Evolutionary conservation across 495 filamentous ascomycete genomes (phyloP).

Genomic region (Aspergillus panamensis): DNA sequence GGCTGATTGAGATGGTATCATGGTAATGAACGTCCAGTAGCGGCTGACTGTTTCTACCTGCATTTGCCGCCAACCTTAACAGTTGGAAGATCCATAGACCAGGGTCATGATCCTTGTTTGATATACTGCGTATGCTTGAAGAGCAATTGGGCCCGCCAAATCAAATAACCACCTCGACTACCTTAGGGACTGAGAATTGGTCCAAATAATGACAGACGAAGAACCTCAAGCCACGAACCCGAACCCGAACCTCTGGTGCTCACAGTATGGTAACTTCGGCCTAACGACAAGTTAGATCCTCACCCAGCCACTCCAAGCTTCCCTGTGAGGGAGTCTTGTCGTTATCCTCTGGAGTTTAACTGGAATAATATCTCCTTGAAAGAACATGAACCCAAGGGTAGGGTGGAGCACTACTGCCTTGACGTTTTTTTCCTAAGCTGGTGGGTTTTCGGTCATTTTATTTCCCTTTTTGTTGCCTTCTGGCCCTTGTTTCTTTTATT

Average conservation of each 20-base stretch:
- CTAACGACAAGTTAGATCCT: constrained; percentile 17
- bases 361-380: constrained; percentile 3
- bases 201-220: constrained; percentile 1
- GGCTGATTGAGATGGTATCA: too few species aligned
- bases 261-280: constrained; percentile 21
- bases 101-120: not conserved
- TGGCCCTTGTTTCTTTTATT: not conserved
- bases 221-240: constrained; percentile 16
- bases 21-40: too few species aligned
- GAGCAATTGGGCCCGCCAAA: not conserved
- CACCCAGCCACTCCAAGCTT: constrained; percentile 9
- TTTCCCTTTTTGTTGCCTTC: not conserved
- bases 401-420: not conserved
- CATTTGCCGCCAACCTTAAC: not conserved
- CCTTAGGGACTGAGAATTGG: not conserved
- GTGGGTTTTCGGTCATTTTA: not conserved
- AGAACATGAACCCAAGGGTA: not conserved
- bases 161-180: not conserved
- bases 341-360: constrained; percentile 5
- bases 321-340: constrained; percentile 2
- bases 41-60: not conserved
- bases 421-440: not conserved
- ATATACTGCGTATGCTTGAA: not conserved
- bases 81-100: not conserved
- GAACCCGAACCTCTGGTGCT: constrained; percentile 11